Percentiles rank a stretch among this genome's conserved stretches.
phyloP scores from a whole-genome alignment of 164 flowering plant genomes.

The Buxus sempervirens region DNA sequence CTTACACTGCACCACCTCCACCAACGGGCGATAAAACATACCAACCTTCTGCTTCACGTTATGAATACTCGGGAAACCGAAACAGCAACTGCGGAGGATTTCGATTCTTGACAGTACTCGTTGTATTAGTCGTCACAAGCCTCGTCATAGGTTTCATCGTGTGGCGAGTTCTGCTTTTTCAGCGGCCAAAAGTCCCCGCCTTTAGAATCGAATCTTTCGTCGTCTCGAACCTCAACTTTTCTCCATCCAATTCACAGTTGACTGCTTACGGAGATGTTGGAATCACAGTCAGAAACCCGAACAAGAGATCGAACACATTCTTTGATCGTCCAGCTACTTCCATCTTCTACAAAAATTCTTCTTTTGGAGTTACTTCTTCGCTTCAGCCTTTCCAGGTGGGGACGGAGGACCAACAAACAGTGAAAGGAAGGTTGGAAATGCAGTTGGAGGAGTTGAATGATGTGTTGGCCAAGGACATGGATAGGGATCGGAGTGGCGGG shows the following conservation, averaged over 20 bases:
- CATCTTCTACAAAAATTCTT: constrained; percentile 13
- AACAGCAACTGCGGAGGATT: too few relatives aligned
- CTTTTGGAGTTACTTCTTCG: constrained; percentile 28
- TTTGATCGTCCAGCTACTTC: constrained; percentile 30
- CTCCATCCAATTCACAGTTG: constrained; percentile 26
- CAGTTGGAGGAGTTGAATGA: constrained; percentile 27
- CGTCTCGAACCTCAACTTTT: constrained; percentile 38
- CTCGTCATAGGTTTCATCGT: constrained; percentile 2
- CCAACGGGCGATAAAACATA: neutral
- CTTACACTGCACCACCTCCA: neutral
- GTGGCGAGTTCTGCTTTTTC: constrained; percentile 44
- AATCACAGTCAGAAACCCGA: constrained; percentile 51
- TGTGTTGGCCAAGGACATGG: constrained; percentile 14
- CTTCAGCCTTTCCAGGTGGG: constrained; percentile 54
- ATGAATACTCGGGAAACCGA: too few relatives aligned
- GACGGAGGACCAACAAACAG: constrained; percentile 27
- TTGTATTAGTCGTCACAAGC: too few relatives aligned
- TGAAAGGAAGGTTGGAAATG: constrained; percentile 34
- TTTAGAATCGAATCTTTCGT: constrained; percentile 45
- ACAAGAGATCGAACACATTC: constrained; percentile 43
- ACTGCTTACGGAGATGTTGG: constrained; percentile 34
- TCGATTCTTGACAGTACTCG: too few relatives aligned
- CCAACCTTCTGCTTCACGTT: neutral
- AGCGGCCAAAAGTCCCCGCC: constrained; percentile 62
- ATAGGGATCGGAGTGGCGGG: constrained; percentile 35